Evolutionary conservation across 495 filamentous ascomycete genomes (phyloP).

Genomic region (Xylaria castorea): DNA sequence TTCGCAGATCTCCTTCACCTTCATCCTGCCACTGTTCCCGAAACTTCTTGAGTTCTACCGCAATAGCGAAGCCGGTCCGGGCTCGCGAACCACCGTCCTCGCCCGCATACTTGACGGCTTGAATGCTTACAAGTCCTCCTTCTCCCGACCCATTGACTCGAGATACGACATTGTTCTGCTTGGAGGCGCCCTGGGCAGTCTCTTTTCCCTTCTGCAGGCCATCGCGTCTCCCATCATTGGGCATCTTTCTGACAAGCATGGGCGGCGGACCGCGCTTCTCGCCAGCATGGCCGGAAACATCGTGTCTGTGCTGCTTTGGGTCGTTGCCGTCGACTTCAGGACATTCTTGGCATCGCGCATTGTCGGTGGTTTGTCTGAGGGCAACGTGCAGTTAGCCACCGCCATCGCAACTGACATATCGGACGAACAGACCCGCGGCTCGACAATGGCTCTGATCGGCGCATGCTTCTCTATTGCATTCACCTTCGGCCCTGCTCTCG

Average conservation of each 20-base stretch:
- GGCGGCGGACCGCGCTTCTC: constrained; percentile 85
- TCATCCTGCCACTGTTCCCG: constrained; percentile 96
- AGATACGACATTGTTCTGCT: constrained; percentile 97
- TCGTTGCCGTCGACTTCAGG: constrained; percentile 88
- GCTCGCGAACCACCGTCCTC: constrained; percentile 69
- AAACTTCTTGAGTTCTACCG: constrained; percentile 95
- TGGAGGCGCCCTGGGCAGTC: constrained; percentile 89
- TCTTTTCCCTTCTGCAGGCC: constrained; percentile 93
- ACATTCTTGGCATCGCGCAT: constrained; percentile 92
- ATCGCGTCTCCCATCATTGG: constrained; percentile 93
- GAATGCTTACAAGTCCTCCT: constrained; percentile 94
- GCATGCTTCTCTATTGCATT: constrained; percentile 98
- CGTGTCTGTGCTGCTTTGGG: constrained; percentile 90
- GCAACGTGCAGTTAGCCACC: constrained; percentile 94
- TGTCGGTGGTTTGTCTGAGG: constrained; percentile 92
- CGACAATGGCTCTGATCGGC: constrained; percentile 94
- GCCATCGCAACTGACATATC: constrained; percentile 98
- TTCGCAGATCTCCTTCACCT: constrained; percentile 68
- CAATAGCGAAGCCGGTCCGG: constrained; percentile 63
- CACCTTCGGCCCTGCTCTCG: constrained; percentile 91
- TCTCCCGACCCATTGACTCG: constrained; percentile 90
- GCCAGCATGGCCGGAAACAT: constrained; percentile 97
- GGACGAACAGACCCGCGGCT: constrained; percentile 77
- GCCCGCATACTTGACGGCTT: constrained; percentile 80
- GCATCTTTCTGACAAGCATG: constrained; percentile 84